These are phyloP conservation scores for Allium sativum DNA, from an alignment of 106 monocot genomes.

Conservation along the genomic window DNA sequence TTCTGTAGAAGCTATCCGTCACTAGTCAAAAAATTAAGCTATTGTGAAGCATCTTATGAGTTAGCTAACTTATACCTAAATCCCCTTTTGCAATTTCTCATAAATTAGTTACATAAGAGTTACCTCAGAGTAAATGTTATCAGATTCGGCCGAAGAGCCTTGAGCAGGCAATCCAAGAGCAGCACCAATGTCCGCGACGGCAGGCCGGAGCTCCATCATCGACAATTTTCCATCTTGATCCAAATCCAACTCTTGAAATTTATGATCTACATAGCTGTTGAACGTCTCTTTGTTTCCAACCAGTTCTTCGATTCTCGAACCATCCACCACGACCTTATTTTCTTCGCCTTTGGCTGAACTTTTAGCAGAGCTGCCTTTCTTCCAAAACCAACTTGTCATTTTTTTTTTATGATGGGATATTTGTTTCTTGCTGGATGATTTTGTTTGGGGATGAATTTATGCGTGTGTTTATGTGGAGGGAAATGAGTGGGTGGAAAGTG, in stretches of 20 bases:
- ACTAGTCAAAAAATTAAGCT: neutral
- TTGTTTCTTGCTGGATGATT: too few species aligned
- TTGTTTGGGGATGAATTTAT: too few species aligned
- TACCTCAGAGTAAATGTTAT: constrained; percentile 80
- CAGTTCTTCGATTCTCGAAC: constrained; percentile 54
- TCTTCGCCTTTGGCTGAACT: neutral
- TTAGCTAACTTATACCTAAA: too few species aligned
- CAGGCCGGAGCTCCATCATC: constrained; percentile 77
- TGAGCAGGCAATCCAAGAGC: constrained; percentile 65
- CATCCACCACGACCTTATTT: constrained; percentile 61
- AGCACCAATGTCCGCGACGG: constrained; percentile 81
- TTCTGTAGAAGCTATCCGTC: neutral
- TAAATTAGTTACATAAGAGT: too few species aligned
- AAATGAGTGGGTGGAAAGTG: too few species aligned
- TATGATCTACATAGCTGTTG: constrained; percentile 58
- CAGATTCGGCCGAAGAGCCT: constrained; percentile 57
- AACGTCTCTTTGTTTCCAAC: constrained; percentile 72
- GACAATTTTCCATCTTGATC: constrained; percentile 71
- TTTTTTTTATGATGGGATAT: neutral
- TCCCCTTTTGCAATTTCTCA: too few species aligned
- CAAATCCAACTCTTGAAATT: constrained; percentile 73
- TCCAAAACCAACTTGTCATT: constrained; percentile 13
- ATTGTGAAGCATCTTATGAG: neutral
- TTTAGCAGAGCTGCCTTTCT: neutral
- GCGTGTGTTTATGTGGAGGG: too few species aligned